Evolutionary conservation across 495 filamentous ascomycete genomes (phyloP), one percentile per base, ranked within the genome.

Genomic region (Penicillium maclennaniae): DNA sequence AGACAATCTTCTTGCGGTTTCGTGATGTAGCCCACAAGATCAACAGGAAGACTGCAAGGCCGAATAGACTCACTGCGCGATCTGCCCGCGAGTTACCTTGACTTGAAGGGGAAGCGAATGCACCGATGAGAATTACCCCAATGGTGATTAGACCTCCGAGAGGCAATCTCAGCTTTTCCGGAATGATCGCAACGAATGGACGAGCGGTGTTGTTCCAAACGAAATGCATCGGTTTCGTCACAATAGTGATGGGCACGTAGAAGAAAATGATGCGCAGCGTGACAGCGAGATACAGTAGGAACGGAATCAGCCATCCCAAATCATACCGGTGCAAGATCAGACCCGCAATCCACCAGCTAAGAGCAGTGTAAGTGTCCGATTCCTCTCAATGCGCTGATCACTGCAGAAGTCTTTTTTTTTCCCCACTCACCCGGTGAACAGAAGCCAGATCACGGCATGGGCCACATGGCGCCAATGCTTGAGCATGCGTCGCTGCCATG

Each of bases 291-390:
- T 84, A 96, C 15, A 96, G 52, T 37, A 96, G 78, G 69, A 92
- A 91, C 7, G 91, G 89, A 28, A 91, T 82, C 57, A 95, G 57
- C 91, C 91, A 96, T 50, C 86, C 86, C 60, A 82, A 79, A 62
- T 90, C 86, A 59, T 86, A 56, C 17, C 85, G 82, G 65, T 88
- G 87, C 40, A 86, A 73, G 52, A 92, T 74, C 17, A 95, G 77
- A 38, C 87, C 84, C 40, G 84, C 87, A 51, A 93, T 91, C 90
- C 89, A 95, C 91, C 91, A 95, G 47, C 88, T 91, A 60, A 34
- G 39, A 20, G 45, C 23, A 41, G 38, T 31, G 57, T 63, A 10
- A 63, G 60, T 50, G 38, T 48, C 43, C 4, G 31, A 12, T 34
- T 10, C 1, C 31, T 34, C 4, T 1, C 38, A 40, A 17, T 40